A percentile compares a stretch with the other conserved stretches of the same genome.
Conservation (phyloP, 2,329 filamentous ascomycete genomes). For the Aspergillus novoparasiticus region DNA sequence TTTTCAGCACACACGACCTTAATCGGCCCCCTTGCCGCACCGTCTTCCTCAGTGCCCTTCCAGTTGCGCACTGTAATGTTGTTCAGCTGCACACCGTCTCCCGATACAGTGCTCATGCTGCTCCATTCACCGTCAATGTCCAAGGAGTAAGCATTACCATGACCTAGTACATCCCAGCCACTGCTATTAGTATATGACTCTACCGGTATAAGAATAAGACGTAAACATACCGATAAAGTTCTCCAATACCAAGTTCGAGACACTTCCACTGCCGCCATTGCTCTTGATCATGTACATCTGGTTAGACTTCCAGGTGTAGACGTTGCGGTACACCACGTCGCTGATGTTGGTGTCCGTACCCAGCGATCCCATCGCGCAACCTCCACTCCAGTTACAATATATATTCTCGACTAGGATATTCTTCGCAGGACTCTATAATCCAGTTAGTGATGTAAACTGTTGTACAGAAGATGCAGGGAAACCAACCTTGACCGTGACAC, state of each 20-base stretch:
- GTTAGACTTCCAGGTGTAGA: slow-evolving; percentile 63
- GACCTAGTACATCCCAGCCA: slow-evolving; percentile 38
- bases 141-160: slow-evolving; percentile 60
- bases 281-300: slow-evolving; percentile 67
- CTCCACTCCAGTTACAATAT: slow-evolving; percentile 66
- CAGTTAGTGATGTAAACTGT: background rate
- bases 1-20: slow-evolving; percentile 54
- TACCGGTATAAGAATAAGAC: background rate
- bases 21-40: slow-evolving; percentile 55
- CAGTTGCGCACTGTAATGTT: slow-evolving; percentile 60
- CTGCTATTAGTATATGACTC: background rate
- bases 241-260: slow-evolving; percentile 54
- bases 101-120: slow-evolving; percentile 43
- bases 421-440: slow-evolving; percentile 47
- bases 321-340: slow-evolving; percentile 57
- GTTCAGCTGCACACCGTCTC: slow-evolving; percentile 55
- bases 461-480: background rate
- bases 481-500: slow-evolving; percentile 57
- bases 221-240: slow-evolving; percentile 53
- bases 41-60: slow-evolving; percentile 60
- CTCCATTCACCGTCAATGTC: slow-evolving; percentile 59
- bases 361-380: slow-evolving; percentile 61
- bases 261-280: slow-evolving; percentile 58
- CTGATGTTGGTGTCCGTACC: slow-evolving; percentile 53
- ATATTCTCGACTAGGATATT: slow-evolving; percentile 62